Evolutionary conservation across 805 yeast genomes (phyloP).

Genomic region (Metschnikowia gelsemii): DNA sequence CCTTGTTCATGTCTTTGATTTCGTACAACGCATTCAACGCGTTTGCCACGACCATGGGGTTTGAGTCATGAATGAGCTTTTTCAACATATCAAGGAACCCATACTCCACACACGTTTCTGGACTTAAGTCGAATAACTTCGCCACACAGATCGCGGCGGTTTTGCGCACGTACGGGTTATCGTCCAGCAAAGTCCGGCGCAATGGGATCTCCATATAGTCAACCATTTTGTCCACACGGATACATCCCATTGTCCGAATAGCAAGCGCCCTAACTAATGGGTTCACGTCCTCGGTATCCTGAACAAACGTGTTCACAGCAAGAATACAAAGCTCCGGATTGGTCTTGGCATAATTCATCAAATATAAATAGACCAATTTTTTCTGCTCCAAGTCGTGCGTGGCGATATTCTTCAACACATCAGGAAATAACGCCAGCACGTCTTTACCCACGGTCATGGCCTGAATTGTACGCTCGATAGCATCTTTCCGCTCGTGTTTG

Average conservation of each 20-base stretch:
- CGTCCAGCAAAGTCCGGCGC: conserved; percentile 80
- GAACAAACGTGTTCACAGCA: conserved; percentile 95
- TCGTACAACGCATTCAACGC: conserved; percentile 85
- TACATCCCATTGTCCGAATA: conserved; percentile 97
- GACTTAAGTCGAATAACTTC: conserved; percentile 82
- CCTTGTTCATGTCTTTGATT: conserved; percentile 66
- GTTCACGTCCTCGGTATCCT: conserved; percentile 93
- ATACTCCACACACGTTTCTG: conserved; percentile 77
- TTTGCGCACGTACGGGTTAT: conserved; percentile 94
- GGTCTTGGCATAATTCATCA: conserved; percentile 96
- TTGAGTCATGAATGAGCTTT: conserved; percentile 73
- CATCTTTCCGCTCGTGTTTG: conserved; percentile 92
- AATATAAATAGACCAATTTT: conserved; percentile 87
- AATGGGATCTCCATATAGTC: conserved; percentile 93
- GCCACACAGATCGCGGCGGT: conserved; percentile 98
- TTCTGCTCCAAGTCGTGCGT: conserved; percentile 96
- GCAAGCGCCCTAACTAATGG: conserved; percentile 96
- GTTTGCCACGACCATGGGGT: conserved; percentile 97
- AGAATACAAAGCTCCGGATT: conserved; percentile 94
- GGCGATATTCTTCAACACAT: conserved; percentile 92
- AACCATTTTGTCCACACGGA: conserved; percentile 90
- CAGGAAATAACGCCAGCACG: conserved; percentile 92
- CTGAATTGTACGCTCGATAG: conserved; percentile 93
- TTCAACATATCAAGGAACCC: conserved; percentile 76
- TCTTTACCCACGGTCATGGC: conserved; percentile 99